Evolutionary conservation across 2,329 filamentous ascomycete species (phyloP), one percentile per base, ranked within the genome.

Genomic region (Ramularia endophylla): DNA sequence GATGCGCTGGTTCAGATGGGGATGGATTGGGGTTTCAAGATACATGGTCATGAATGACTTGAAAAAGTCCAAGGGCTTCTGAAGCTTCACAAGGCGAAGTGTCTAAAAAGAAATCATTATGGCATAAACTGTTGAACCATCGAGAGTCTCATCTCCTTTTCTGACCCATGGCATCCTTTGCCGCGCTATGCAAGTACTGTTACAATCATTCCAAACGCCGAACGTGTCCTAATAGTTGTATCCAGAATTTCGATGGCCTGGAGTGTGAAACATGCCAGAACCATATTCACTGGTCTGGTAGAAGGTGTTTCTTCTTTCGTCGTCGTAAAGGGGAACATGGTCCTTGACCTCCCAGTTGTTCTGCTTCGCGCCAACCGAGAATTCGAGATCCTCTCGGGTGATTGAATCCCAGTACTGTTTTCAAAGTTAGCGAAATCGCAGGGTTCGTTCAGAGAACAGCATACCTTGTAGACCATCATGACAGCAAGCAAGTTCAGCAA

Each of bases 271-370:
- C 27, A 67, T 46, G 37, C 66, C 68, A 48, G 69, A 74, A 49
- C 69, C 74, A 2, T 75, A 68, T 28, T 80, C 78, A 2, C 77
- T 76, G 50, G 83, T 80, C 33, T 75, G 70, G 64, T 89, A 92
- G 33, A 84, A 66, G 2, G 85, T 88, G 16, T 72, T 72, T 44
- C 85, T 78, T 45, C 84, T 81, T 44, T 90, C 85, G 42, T 92
- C 87, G 51, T 94, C 87, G 54, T 92, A 86, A 32, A 83, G 78
- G 13, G 92, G 73, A 8, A 87, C 50, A 5, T 62, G 74, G 49
- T 97, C 90, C 71, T 97, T 97, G 61, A 97, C 85, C 62, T 98
- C 92, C 92, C 92, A 98, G 65, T 92, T 95, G 70, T 95, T 94
- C 68, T 87, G 85, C 64, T 90, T 87, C 44, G 87, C 87, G 51